Conservation (phyloP, 495 filamentous ascomycete species). For the Ramalina peruviana region DNA sequence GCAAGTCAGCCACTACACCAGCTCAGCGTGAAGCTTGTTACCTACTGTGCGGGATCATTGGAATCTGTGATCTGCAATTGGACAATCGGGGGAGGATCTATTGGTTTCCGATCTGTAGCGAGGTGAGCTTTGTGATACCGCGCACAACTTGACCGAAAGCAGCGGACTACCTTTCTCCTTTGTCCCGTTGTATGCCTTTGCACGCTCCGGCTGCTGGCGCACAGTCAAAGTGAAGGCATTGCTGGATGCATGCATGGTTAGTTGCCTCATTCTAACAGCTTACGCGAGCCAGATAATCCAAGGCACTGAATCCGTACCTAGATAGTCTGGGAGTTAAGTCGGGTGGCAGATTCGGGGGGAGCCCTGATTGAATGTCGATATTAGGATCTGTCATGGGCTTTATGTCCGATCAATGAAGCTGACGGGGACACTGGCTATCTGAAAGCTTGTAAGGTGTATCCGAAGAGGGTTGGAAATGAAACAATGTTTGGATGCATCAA, state of each 20-base stretch:
- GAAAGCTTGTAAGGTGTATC: too few relatives aligned
- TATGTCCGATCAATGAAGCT: too few relatives aligned
- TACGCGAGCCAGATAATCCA: not conserved
- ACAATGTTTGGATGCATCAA: too few relatives aligned
- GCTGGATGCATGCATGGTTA: conserved; percentile 18
- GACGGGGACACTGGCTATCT: too few relatives aligned
- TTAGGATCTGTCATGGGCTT: not conserved
- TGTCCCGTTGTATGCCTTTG: conserved; percentile 35
- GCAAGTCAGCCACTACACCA: conserved; percentile 14
- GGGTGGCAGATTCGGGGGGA: too few relatives aligned
- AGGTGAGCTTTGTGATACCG: not conserved
- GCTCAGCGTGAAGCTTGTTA: not conserved
- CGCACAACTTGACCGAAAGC: not conserved
- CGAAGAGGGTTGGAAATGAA: too few relatives aligned
- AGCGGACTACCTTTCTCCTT: conserved; percentile 41
- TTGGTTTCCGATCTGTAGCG: conserved; percentile 68
- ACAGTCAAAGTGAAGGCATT: conserved; percentile 34
- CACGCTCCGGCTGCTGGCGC: conserved; percentile 40
- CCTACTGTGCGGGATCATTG: conserved; percentile 61
- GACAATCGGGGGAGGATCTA: conserved; percentile 89
- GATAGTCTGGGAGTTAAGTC: not conserved
- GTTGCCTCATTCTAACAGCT: conserved; percentile 2
- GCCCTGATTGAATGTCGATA: not conserved
- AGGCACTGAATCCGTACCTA: conserved; percentile 3
- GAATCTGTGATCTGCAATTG: conserved; percentile 61